These are phyloP conservation scores for Leccinum griseonigrum DNA, from an alignment of 1,284 basidiomycete species.

Conservation along the genomic window DNA sequence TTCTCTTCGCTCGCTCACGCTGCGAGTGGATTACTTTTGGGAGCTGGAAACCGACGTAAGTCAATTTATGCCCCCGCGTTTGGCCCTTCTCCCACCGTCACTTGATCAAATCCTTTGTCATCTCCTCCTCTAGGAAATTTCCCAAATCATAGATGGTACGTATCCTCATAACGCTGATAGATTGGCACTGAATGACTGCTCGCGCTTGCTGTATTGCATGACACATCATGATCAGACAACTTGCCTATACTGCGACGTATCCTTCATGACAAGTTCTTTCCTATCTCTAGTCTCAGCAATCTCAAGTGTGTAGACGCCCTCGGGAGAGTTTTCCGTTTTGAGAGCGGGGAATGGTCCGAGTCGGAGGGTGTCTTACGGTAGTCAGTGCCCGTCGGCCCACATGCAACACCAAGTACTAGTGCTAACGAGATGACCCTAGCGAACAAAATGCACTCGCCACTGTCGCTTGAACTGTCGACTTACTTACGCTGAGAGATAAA, in stretches of 20 bases:
- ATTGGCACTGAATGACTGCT: background rate
- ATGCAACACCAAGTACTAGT: background rate
- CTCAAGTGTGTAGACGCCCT: background rate
- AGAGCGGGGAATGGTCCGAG: background rate
- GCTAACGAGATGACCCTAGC: background rate
- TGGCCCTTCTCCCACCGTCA: background rate
- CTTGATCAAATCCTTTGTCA: background rate
- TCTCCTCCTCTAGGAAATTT: background rate
- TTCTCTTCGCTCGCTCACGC: background rate
- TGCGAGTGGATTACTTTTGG: background rate
- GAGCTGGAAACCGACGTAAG: background rate
- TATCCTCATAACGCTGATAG: background rate
- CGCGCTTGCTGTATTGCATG: background rate
- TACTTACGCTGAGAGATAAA: no score
- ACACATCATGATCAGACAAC: background rate
- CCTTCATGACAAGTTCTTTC: background rate
- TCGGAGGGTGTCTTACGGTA: background rate
- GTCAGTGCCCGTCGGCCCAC: background rate
- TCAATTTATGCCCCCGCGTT: background rate
- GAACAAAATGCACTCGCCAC: background rate
- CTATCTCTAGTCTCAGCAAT: background rate
- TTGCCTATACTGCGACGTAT: background rate
- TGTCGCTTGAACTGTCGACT: no score
- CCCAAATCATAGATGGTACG: background rate
- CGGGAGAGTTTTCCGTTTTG: background rate